These are phyloP conservation scores for Macrophomina pseudophaseolina DNA, from an alignment of 2,329 filamentous ascomycete genomes.

Conservation along the genomic window DNA sequence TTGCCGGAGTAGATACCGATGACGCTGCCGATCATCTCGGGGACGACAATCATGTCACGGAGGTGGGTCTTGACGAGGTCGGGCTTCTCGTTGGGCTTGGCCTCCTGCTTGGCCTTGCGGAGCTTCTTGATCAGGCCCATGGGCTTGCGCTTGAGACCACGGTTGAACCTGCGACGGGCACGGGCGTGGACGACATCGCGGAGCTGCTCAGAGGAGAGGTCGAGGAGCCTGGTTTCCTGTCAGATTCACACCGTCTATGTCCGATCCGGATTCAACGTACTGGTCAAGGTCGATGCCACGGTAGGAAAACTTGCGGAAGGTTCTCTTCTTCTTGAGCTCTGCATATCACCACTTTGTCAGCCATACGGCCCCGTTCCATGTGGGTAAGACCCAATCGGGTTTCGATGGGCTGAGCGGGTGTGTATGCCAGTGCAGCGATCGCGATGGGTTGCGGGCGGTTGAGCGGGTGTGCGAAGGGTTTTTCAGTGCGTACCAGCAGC, in stretches of 20 bases:
- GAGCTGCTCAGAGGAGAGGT: constrained; percentile 97
- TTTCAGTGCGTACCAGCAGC: constrained; percentile 70
- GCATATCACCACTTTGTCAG: constrained; percentile 25
- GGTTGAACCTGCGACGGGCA: constrained; percentile 98
- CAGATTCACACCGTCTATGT: constrained; percentile 30
- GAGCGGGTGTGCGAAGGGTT: constrained; percentile 29
- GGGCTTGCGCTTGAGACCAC: constrained; percentile 98
- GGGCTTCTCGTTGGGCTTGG: constrained; percentile 99
- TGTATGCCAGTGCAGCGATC: constrained; percentile 21
- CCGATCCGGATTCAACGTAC: constrained; percentile 63
- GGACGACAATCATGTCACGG: constrained; percentile 99
- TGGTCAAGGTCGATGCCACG: constrained; percentile 99
- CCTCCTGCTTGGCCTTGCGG: constrained; percentile 98
- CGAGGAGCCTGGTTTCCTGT: constrained; percentile 76
- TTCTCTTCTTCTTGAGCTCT: constrained; percentile 99
- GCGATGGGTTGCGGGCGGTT: constrained; percentile 25
- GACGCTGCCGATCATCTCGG: constrained; percentile 99
- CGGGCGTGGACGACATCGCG: constrained; percentile 99
- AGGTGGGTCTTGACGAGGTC: constrained; percentile 99
- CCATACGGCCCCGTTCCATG: constrained; percentile 27
- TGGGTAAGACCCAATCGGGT: constrained; percentile 28
- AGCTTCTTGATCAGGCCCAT: constrained; percentile 99
- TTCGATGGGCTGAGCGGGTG: constrained; percentile 26
- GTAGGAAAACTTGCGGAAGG: constrained; percentile 99
- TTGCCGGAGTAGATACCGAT: constrained; percentile 99